Evolutionary conservation across 208 protist genomes (phyloP), one percentile per base, ranked within the genome.

Genomic region (Giardia muris): DNA sequence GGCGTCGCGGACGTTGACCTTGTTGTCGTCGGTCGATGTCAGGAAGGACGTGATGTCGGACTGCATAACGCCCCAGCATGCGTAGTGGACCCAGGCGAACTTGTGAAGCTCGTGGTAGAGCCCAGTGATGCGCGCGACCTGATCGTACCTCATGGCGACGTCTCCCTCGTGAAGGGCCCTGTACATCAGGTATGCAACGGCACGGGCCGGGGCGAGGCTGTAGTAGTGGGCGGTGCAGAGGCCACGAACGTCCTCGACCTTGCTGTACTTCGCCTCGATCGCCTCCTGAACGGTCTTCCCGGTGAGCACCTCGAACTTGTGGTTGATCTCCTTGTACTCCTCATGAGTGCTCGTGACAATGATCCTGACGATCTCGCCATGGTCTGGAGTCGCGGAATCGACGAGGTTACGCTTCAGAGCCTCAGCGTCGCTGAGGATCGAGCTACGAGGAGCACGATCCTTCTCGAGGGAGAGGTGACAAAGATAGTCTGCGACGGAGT

Each of bases 81-180:
- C 57, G 57, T 76, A 76, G 57, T 76, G 57, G 57, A 76, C 57
- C 57, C 57, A 76, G 57, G 57, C 57, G 57, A 76, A 76, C 57
- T 76, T 76, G 57, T 76, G 57, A 76, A 76, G 57, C 10, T 76
- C 57, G 30, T 76, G 57, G 57, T 39, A 76, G 57, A 76, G 57
- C 57, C 57, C 57, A 30, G 57, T 76, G 57, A 76, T 76, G 57
- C 57, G 57, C 19, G 57, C 57, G 30, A 30, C 57, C 57, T 76
- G 57, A 10, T 76, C 57, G 57, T 76, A 76, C 19, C 19, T 30
- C 57, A 76, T 76, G 30, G 10, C 57, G 30, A 39, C 57, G 57
- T 76, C 30, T 30, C 30, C 19, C 57, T 10, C 30, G 19, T 76
- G 19, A 39, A 76, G 19, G 10, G 57, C 57, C 19, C 57, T 76